A percentile compares a stretch with the other conserved stretches of the same genome.
phyloP scores from a whole-genome alignment of 2,329 filamentous ascomycete genomes.

The Tolypocladium album region DNA sequence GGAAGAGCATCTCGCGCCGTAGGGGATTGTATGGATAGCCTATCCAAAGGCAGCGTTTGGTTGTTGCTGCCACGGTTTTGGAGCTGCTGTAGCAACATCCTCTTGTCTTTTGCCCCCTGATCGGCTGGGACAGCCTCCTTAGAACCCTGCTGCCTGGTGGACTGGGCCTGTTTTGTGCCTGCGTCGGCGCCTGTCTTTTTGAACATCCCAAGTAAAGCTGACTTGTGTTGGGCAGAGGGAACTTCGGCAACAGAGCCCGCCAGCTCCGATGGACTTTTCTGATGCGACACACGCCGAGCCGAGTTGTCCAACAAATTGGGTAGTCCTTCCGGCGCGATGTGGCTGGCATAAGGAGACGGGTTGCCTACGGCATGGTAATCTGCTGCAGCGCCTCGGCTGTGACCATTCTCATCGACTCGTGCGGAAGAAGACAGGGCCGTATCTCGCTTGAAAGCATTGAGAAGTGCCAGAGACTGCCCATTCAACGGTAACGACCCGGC shows the following conservation, averaged over 20 bases:
- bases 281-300: not conserved
- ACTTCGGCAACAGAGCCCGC: conserved; percentile 13
- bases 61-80: not conserved
- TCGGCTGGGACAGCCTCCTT: not conserved
- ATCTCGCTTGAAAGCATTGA: conserved; percentile 32
- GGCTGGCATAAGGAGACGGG: not conserved
- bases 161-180: not conserved
- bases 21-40: conserved; percentile 9
- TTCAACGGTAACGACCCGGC: conserved; percentile 20
- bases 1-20: conserved; percentile 6
- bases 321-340: not conserved
- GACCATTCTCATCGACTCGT: not conserved
- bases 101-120: not conserved
- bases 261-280: conserved; percentile 14
- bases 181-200: conserved; percentile 25
- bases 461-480: conserved; percentile 30
- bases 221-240: conserved; percentile 27
- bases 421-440: conserved; percentile 5
- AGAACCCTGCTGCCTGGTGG: not conserved
- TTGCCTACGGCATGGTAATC: not conserved
- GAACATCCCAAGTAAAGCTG: conserved; percentile 42
- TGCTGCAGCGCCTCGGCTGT: not conserved
- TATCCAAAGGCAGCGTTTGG: conserved; percentile 8
- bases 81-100: not conserved
- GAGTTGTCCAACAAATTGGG: not conserved